Conservation (phyloP, 2,329 filamentous ascomycete species). For the Fusarium poae region DNA sequence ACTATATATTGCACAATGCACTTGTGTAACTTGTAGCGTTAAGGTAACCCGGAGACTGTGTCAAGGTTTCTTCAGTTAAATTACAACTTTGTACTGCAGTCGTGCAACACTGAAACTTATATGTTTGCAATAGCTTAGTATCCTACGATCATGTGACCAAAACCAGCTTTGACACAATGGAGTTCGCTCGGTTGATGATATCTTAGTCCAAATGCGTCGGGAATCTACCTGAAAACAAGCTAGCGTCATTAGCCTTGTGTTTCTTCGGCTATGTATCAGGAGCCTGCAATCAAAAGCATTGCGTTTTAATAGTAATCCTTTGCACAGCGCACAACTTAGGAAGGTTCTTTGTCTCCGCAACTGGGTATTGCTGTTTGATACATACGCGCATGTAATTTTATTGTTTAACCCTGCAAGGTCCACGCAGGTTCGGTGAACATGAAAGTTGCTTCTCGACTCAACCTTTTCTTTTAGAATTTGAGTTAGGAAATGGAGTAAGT, state of each 20-base stretch:
- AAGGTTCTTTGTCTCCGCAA: neutral
- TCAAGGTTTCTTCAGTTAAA: neutral
- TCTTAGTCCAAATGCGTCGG: neutral
- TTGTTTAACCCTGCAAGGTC: slow-evolving; percentile 4
- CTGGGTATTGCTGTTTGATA: neutral
- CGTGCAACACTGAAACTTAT: neutral
- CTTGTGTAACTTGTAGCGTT: neutral
- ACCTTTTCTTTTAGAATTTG: neutral
- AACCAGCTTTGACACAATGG: neutral
- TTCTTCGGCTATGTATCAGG: slow-evolving; percentile 36
- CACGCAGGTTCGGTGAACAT: slow-evolving; percentile 6
- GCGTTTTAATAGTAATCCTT: slow-evolving; percentile 1
- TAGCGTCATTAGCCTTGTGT: slow-evolving; percentile 25
- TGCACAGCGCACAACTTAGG: neutral
- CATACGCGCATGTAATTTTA: neutral
- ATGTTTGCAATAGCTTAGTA: neutral
- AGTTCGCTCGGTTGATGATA: neutral
- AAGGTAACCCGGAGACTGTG: neutral
- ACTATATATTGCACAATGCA: neutral
- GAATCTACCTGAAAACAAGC: slow-evolving; percentile 26
- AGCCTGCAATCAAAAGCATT: slow-evolving; percentile 31
- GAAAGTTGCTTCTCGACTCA: slow-evolving; percentile 2
- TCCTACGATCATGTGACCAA: neutral
- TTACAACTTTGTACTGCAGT: neutral
- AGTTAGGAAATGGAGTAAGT: slow-evolving; percentile 22